These are phyloP conservation scores for Meripilus lineatus DNA, from an alignment of 1,284 basidiomycete species.

Conservation along the genomic window DNA sequence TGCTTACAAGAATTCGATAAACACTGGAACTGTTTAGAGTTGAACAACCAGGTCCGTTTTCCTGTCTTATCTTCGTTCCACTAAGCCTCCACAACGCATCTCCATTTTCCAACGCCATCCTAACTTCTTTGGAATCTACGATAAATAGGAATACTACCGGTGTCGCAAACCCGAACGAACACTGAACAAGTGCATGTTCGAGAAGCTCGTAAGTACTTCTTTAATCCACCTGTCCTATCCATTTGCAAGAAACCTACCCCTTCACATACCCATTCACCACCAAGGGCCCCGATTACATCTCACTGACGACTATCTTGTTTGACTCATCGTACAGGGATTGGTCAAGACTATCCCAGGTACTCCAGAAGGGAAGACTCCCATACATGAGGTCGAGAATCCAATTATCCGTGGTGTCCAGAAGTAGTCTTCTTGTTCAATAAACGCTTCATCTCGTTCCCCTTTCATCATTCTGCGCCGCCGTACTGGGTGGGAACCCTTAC, in stretches of 20 bases:
- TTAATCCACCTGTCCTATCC: neutral
- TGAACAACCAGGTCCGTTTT: slow-evolving; percentile 84
- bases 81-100: neutral
- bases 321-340: slow-evolving; percentile 58
- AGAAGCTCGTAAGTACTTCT: slow-evolving; percentile 73
- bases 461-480: too few relatives aligned
- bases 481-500: too few relatives aligned
- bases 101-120: neutral
- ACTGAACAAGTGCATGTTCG: slow-evolving; percentile 95
- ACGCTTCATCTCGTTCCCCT: too few relatives aligned
- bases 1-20: slow-evolving; percentile 87
- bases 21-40: slow-evolving; percentile 95
- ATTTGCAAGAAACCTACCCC: neutral
- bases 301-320: neutral
- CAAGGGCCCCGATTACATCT: neutral
- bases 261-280: too few relatives aligned
- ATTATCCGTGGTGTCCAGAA: slow-evolving; percentile 77
- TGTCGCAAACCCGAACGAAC: slow-evolving; percentile 90
- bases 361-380: slow-evolving; percentile 78
- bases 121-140: neutral
- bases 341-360: slow-evolving; percentile 92
- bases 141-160: slow-evolving; percentile 85
- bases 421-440: too few relatives aligned
- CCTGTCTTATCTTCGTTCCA: neutral
- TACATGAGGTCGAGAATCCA: slow-evolving; percentile 89